Evolutionary conservation across 148 eudicot genomes (phyloP), one percentile per base, ranked within the genome.

Genomic region (Oxyria digyna): DNA sequence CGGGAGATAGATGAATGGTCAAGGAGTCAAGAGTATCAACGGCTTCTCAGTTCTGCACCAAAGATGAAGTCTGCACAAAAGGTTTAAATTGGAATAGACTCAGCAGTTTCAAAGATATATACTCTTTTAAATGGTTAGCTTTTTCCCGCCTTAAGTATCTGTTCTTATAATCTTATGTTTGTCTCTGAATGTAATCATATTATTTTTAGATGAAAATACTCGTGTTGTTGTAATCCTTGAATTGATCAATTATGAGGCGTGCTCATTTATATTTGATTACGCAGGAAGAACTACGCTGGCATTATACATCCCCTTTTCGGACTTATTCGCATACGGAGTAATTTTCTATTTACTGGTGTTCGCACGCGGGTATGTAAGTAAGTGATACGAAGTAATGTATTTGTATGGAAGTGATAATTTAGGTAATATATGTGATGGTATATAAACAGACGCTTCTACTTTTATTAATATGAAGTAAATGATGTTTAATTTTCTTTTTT

Each of bases 1-100:
- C 95, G 96, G 50, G 98, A 94, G 80, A 85, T 94, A 76, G 98
- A 94, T 79, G 87, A 86, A 66, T 94, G 98, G 98, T 94, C 98
- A 37, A 94, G 86, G 81, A 84, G 96, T 78, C 77, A 23, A 79
- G 98, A 90, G 70, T 94, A 88, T 55, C 83, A 55, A 67, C 70
- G 72, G 73, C 87, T 94, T 81, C 49, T 86, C 69, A 78, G 74
- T 69, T 83, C 79, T 37, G 85, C 83, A 65, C 69, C 73, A 67
- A 81, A 59, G 73, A 71, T 75, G 67, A 83, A 79, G 37, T 54
- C 85, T 41, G 71, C 59, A 49, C 79, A 67, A 14, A 80, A 80
- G 69, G 82, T 72, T 38, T 84, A 82, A 77, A 33, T 45, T 27
- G 35, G 31, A 48, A 48, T 37, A 52, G 62, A 67, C 38, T 40